phyloP scores from a whole-genome alignment of 2,329 filamentous ascomycete species.

The Phialophora expanda region DNA sequence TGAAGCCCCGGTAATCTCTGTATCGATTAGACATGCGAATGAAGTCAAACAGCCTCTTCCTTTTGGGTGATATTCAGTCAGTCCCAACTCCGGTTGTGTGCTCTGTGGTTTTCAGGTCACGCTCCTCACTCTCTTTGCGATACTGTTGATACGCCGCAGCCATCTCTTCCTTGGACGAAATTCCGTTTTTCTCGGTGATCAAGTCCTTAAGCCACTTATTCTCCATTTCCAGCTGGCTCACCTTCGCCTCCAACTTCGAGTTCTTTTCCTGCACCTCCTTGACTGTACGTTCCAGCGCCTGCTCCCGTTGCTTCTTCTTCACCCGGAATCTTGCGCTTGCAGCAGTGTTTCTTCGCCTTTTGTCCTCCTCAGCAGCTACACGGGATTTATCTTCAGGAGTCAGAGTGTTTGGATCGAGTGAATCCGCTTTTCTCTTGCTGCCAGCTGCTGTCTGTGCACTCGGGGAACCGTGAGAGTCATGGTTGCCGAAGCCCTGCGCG shows the following conservation, averaged over 20 bases:
- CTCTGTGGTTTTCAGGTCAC: conserved; percentile 34
- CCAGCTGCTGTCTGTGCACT: conserved; percentile 6
- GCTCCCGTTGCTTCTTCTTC: conserved; percentile 95
- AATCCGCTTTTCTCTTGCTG: conserved; percentile 23
- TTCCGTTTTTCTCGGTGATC: conserved; percentile 78
- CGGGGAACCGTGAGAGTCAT: conserved; percentile 25
- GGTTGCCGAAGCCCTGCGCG: conserved; percentile 25
- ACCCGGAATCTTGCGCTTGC: conserved; percentile 87
- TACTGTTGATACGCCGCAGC: conserved; percentile 50
- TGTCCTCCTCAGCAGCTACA: conserved; percentile 82
- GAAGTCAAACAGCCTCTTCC: conserved; percentile 22
- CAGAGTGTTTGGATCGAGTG: conserved; percentile 40
- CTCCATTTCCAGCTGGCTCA: conserved; percentile 79
- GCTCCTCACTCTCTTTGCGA: conserved; percentile 44
- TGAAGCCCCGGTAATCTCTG: conserved; percentile 16
- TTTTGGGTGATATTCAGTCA: conserved; percentile 33
- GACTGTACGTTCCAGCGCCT: conserved; percentile 79
- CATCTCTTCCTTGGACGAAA: conserved; percentile 49
- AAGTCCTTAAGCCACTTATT: conserved; percentile 83
- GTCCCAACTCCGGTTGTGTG: conserved; percentile 42
- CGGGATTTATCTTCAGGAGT: conserved; percentile 74
- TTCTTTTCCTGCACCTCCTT: conserved; percentile 86
- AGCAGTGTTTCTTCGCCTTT: conserved; percentile 85
- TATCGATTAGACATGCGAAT: conserved; percentile 12
- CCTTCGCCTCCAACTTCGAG: conserved; percentile 70